Base-by-base conservation (phyloP, 805 yeast species). In the Maudiozyma saulgeensis region DNA sequence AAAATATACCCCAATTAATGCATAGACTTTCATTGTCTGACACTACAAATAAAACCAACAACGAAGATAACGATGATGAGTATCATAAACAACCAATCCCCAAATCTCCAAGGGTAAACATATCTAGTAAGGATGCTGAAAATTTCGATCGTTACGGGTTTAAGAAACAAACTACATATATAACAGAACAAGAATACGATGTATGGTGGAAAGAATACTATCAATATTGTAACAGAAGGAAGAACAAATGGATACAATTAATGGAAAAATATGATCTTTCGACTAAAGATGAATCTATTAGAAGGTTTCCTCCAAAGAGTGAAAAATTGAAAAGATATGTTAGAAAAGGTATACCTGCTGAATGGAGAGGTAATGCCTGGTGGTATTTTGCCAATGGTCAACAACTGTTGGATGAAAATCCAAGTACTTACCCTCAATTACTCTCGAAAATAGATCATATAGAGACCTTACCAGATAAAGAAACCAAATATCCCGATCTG, bases 281-380 rank as follows among this genome's bases (percentile, higher is more conserved):
- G 6, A 55, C 67, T 11, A 63, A 69, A 5, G 67, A 72, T 43
- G 79, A 74, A 34, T 67, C 65, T 6, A 93, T 95, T 0, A 68
- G 72, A 0, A 66, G 87, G 54, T 87, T 84, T 56, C 96, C 96
- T 0, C 80, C 91, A 1, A 77, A 77, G 52, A 83, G 89, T 3
- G 90, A 83, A 51, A 87, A 84, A 56, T 72, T 88, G 54, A 84
- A 85, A 60, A 76, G 95, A 51, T 82, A 87, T 59, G 79, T 93
- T 12, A 76, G 97, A 49, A 86, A 86, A 63, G 99, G 99, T 12
- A 82, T 91, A 11, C 98, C 99, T 0, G 90, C 96, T 0, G 96
- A 88, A 62, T 91, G 96, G 97, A 73, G 99, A 56, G 99, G 99
- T 1, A 78, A 79, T 55, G 96, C 97, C 0, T 91, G 99, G 99